Conservation (phyloP, 768 basidiomycete genomes). For the Suillus cothurnatus region DNA sequence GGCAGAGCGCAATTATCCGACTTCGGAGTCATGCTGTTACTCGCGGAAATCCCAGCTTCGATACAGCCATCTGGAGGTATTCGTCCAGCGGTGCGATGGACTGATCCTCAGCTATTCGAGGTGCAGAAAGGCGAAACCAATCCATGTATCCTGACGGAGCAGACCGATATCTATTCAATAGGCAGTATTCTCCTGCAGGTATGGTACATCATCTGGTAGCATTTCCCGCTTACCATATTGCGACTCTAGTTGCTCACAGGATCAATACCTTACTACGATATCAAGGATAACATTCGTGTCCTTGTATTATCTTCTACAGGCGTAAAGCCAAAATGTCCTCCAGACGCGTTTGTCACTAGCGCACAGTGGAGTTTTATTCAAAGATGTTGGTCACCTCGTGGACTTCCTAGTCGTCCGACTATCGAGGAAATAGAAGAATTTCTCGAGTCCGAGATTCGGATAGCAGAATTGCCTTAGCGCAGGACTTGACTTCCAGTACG, state of each 20-base stretch:
- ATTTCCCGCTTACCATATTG: neutral
- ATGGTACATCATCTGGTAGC: neutral
- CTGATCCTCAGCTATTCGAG: conserved; percentile 9
- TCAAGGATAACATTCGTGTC: neutral
- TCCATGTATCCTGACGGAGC: neutral
- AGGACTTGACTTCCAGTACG: neutral
- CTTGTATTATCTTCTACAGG: neutral
- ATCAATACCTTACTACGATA: conserved; percentile 9
- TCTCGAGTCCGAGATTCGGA: neutral
- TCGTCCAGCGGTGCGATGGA: conserved; percentile 8
- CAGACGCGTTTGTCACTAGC: neutral
- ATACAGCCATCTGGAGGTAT: neutral
- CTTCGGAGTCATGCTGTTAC: conserved; percentile 3
- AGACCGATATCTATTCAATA: conserved; percentile 12
- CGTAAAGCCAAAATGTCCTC: conserved; percentile 1
- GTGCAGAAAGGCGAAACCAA: neutral
- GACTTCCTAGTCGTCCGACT: conserved; percentile 1
- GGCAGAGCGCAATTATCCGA: conserved; percentile 1
- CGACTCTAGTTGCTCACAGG: conserved; percentile 9
- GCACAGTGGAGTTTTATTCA: conserved; percentile 11
- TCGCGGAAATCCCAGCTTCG: neutral
- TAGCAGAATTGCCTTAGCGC: neutral
- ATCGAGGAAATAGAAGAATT: conserved; percentile 9
- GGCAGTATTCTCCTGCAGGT: conserved; percentile 12
- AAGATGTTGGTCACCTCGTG: conserved; percentile 9